Evolutionary conservation across 345 rosid genomes (phyloP).

Genomic region (Gossypium mustelinum): DNA sequence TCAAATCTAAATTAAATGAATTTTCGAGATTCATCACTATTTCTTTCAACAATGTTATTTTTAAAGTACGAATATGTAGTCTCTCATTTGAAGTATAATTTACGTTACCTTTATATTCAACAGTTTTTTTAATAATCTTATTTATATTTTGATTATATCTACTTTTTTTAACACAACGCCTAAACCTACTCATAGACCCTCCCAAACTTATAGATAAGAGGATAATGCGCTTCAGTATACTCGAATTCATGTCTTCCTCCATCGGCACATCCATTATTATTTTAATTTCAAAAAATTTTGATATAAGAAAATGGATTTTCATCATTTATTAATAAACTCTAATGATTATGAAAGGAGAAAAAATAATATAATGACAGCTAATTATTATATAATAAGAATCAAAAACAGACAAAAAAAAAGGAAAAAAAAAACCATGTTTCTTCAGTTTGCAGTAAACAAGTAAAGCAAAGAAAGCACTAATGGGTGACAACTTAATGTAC

Average conservation of each 20-base stretch:
- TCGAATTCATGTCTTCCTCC: accelerated
- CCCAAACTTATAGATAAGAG: accelerated
- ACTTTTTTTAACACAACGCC: accelerated
- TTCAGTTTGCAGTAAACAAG: not conserved
- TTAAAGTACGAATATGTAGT: too few relatives aligned
- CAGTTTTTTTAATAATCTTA: too few relatives aligned
- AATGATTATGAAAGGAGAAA: not conserved
- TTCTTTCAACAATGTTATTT: too few relatives aligned
- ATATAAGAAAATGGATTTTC: not conserved
- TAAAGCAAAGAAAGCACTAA: not conserved
- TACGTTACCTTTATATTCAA: too few relatives aligned
- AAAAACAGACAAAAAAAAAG: not conserved
- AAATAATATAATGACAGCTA: not conserved
- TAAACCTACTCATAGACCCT: too few relatives aligned
- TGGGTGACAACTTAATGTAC: not conserved
- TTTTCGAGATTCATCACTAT: too few relatives aligned
- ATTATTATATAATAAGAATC: not conserved
- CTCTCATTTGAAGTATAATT: too few relatives aligned
- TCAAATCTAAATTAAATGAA: too few relatives aligned
- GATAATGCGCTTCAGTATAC: accelerated
- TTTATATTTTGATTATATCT: too few relatives aligned
- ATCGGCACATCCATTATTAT: too few relatives aligned
- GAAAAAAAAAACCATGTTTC: not conserved
- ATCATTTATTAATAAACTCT: not conserved
- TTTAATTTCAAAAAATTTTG: not conserved